phyloP scores from a whole-genome alignment of 1,139 yeast genomes.

The Geotrichum histeridarum region DNA sequence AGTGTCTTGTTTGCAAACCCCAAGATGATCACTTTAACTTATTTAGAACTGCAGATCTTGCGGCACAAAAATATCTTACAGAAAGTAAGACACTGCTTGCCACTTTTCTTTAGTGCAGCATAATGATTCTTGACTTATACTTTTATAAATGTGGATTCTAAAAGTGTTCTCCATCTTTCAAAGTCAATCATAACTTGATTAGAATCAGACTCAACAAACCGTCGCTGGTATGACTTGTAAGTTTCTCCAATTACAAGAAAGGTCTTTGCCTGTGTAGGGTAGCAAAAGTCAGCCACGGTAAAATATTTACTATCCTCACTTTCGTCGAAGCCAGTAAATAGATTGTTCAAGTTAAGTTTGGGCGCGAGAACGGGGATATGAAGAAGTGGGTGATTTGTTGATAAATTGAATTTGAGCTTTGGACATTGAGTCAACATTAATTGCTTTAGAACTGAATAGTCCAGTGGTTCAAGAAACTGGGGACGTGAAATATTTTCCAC shows the following conservation, averaged over 20 bases:
- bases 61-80: slow-evolving; percentile 8
- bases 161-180: neutral
- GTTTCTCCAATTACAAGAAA: neutral
- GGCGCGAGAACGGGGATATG: neutral
- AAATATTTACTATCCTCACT: neutral
- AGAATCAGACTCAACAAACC: neutral
- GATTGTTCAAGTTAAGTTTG: neutral
- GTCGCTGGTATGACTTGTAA: neutral
- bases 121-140: no score
- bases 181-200: neutral
- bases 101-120: neutral
- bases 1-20: slow-evolving; percentile 2
- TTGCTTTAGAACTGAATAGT: neutral
- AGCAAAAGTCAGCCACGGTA: neutral
- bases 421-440: neutral
- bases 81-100: slow-evolving; percentile 13
- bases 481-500: neutral
- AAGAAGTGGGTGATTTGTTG: neutral
- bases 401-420: neutral
- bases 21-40: neutral
- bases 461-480: neutral
- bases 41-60: slow-evolving; percentile 5
- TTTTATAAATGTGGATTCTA: neutral
- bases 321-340: neutral
- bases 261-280: neutral